Evolutionary conservation across 2,329 filamentous ascomycete species (phyloP), one percentile per base, ranked within the genome.

Genomic region (Neopestalotiopsis sp.): DNA sequence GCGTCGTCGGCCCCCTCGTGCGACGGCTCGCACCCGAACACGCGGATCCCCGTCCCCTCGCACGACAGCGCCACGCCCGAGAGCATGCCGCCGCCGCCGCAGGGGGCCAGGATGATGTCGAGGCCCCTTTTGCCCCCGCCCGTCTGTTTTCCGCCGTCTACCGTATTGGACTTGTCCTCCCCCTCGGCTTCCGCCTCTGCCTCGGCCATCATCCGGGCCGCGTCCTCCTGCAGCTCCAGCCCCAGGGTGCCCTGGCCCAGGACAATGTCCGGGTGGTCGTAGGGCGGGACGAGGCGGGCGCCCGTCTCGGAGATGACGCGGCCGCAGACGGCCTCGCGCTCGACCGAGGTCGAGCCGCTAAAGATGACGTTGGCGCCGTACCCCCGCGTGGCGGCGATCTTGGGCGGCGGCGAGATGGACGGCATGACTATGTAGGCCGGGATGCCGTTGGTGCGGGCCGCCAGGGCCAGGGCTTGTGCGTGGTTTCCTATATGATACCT

Each of bases 381-480:
- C 5, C 89, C 87, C 73, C 86, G 84, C 0, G 95, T 97, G 0
- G 92, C 95, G 3, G 92, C 91, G 71, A 98, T 94, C 81, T 98
- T 98, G 71, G 90, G 91, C n/a, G 92, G 88, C 0, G 93, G 91
- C 68, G 91, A 92, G 77, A 96, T 96, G n/a, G 82, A 79, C 0
- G 95, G 95, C 95, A 98, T 98, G 69, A 98, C 91, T 76, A 98
- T 95, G 82, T 95, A 89, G 0, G 94, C 94, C 12, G 92, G 91
- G 71, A 98, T 90, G 66, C 85, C 83, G 77, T 92, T 89, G 49
- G 91, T 91, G 20, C 85, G 86, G 2, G 95, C 94, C 0, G 95
- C 95, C 65, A 98, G 91, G 1, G 95, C 90, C 68, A 98, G 90
- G 1, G 96, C 95, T 84, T 97, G 94, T 0, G 95, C 95, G 78